phyloP scores from a whole-genome alignment of 257 asterid species.

The Solanum peruvianum region DNA sequence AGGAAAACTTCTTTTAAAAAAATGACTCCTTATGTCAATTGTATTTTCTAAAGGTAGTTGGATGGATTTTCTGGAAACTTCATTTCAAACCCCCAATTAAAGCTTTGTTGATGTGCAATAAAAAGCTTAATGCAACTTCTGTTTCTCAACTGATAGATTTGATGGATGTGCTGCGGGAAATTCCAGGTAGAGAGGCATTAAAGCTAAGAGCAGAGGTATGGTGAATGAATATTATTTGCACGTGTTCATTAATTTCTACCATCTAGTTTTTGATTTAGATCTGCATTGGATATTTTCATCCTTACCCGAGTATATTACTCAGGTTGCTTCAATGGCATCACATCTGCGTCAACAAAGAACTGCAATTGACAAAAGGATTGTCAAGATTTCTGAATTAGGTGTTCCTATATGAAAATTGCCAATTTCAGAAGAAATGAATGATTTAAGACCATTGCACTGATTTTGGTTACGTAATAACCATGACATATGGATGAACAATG shows the following conservation, averaged over 20 bases:
- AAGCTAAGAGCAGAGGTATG: conserved; percentile 82
- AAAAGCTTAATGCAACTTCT: background rate
- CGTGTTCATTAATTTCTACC: background rate
- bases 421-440: background rate
- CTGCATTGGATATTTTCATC: background rate
- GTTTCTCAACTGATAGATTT: conserved; percentile 28
- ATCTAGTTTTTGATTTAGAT: background rate
- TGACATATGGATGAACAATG: background rate
- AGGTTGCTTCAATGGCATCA: conserved; percentile 95
- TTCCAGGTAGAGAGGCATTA: conserved; percentile 86
- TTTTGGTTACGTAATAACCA: background rate
- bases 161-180: conserved; percentile 79
- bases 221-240: background rate
- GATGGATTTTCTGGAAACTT: background rate
- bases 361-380: conserved; percentile 45
- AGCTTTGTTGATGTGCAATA: background rate
- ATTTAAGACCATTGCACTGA: background rate
- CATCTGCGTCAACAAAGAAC: conserved; percentile 61
- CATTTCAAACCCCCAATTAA: background rate
- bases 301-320: conserved; percentile 1
- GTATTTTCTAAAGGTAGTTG: background rate
- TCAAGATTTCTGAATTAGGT: conserved; percentile 74
- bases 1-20: background rate
- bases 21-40: background rate
- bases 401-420: conserved; percentile 40